Evolutionary conservation across 192 early-diverging fungal genomes (phyloP).

Genomic region (Linderina pennispora): DNA sequence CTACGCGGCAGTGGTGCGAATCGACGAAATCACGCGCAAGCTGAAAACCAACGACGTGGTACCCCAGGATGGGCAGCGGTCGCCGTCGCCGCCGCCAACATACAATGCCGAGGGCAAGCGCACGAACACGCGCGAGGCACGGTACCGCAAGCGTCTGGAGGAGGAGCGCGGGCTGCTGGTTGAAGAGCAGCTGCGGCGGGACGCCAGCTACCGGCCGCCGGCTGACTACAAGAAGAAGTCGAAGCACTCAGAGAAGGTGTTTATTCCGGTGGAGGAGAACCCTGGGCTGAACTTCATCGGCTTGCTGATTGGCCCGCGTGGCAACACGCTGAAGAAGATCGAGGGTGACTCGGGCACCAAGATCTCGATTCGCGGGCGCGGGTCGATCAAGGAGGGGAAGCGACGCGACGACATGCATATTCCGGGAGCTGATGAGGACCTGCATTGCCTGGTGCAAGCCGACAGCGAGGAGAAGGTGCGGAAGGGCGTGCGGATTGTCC

Average conservation of each 20-base stretch:
- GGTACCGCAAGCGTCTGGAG: constrained; percentile 87
- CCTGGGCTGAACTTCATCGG: constrained; percentile 99
- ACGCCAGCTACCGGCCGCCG: constrained; percentile 84
- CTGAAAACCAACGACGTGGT: constrained; percentile 77
- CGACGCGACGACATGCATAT: constrained; percentile 56
- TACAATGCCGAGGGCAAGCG: constrained; percentile 94
- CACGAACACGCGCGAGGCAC: constrained; percentile 89
- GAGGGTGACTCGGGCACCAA: constrained; percentile 90
- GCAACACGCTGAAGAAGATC: constrained; percentile 95
- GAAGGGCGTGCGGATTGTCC: constrained; percentile 77
- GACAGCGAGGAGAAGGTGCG: constrained; percentile 85
- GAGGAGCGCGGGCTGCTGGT: constrained; percentile 89
- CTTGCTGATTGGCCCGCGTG: constrained; percentile 91
- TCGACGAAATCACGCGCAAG: constrained; percentile 86
- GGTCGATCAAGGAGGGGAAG: constrained; percentile 95
- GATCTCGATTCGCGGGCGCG: constrained; percentile 93
- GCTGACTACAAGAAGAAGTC: constrained; percentile 81
- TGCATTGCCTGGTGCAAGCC: constrained; percentile 89
- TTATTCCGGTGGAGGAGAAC: constrained; percentile 91
- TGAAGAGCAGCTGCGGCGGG: constrained; percentile 65
- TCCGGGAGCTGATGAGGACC: constrained; percentile 64
- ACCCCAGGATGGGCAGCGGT: constrained; percentile 64
- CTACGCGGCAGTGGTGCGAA: constrained; percentile 65
- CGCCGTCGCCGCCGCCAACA: constrained; percentile 91
- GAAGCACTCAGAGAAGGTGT: constrained; percentile 87